phyloP scores from a whole-genome alignment of 148 eudicot species.

The Silene conica region DNA sequence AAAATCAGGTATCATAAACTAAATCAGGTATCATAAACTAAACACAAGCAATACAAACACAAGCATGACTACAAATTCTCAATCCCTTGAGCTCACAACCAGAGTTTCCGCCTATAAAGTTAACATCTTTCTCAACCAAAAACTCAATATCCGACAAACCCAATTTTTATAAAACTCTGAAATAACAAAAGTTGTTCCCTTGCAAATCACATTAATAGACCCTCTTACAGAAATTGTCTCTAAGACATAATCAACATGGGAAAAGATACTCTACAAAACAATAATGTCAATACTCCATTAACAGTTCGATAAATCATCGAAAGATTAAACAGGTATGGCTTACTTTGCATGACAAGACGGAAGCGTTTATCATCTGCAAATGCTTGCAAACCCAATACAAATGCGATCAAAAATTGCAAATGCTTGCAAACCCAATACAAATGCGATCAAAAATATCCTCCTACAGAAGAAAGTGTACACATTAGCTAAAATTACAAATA shows the following conservation, averaged over 20 bases:
- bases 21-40: too few relatives aligned
- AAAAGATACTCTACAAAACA: background rate
- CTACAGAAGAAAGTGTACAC: conserved; percentile 2
- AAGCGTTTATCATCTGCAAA: conserved; percentile 27
- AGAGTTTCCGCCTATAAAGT: background rate
- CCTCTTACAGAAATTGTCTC: background rate
- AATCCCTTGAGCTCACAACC: background rate
- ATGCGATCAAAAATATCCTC: background rate
- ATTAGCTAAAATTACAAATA: background rate
- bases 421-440: conserved; percentile 2
- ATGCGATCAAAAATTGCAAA: too few relatives aligned
- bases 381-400: too few relatives aligned
- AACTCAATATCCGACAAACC: background rate
- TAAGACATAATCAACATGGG: background rate
- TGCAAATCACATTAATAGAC: too few relatives aligned
- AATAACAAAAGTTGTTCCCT: too few relatives aligned
- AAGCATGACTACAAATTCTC: background rate
- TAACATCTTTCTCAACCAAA: background rate
- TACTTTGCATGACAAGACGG: conserved; percentile 21
- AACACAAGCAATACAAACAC: too few relatives aligned
- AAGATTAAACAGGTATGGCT: conserved; percentile 8
- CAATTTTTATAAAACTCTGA: background rate
- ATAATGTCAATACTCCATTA: background rate
- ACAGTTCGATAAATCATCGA: background rate
- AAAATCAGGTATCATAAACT: background rate